A percentile compares a stretch with the other conserved stretches of the same genome.
phyloP scores from a whole-genome alignment of 805 yeast genomes.

The Candida morakotiae region DNA sequence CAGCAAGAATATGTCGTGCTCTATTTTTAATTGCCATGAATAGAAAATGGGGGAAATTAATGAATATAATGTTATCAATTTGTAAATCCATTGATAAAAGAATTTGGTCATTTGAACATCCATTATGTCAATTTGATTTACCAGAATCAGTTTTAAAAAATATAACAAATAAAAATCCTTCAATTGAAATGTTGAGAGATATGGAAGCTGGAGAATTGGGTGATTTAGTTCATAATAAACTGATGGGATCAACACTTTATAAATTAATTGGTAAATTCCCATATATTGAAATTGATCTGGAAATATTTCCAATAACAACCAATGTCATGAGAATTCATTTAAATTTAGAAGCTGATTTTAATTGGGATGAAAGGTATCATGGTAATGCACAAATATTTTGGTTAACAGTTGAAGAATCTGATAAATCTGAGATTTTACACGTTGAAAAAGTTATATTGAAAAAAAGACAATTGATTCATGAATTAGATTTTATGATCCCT shows the following conservation, averaged over 20 bases:
- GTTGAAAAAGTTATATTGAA: conserved; percentile 75
- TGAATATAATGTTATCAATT: conserved; percentile 68
- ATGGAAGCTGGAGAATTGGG: conserved; percentile 77
- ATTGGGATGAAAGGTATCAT: conserved; percentile 80
- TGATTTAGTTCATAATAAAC: conserved; percentile 78
- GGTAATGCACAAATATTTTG: conserved; percentile 86
- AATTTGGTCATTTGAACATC: conserved; percentile 89
- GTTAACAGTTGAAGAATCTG: conserved; percentile 88
- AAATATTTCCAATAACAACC: conserved; percentile 82
- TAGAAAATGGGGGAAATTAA: conserved; percentile 85
- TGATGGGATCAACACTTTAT: conserved; percentile 64
- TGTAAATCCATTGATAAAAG: conserved; percentile 85
- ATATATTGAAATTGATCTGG: conserved; percentile 65
- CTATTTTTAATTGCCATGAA: conserved; percentile 81
- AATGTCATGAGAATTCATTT: conserved; percentile 82
- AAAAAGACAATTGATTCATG: conserved; percentile 58
- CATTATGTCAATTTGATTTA: conserved; percentile 80
- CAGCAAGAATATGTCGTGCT: conserved; percentile 91
- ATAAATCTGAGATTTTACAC: conserved; percentile 68
- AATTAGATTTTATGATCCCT: conserved; percentile 90
- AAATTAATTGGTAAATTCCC: conserved; percentile 72
- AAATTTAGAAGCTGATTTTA: conserved; percentile 66
- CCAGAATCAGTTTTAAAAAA: conserved; percentile 62
- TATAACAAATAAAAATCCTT: conserved; percentile 59
- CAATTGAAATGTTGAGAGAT: conserved; percentile 70